These are phyloP conservation scores for Tricholoma matsutake DNA, from an alignment of 768 basidiomycete species.

Conservation along the genomic window DNA sequence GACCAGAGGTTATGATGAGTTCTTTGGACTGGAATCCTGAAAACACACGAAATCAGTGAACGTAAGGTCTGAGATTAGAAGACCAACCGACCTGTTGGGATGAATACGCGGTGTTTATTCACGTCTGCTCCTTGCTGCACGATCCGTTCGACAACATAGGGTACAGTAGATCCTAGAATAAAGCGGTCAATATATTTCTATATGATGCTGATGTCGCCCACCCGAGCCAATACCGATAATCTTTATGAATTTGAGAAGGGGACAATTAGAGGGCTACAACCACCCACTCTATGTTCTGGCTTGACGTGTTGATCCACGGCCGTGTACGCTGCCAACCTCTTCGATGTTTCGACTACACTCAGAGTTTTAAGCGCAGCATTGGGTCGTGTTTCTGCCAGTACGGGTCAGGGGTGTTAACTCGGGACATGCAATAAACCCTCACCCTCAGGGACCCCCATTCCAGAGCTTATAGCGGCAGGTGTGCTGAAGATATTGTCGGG, in stretches of 20 bases:
- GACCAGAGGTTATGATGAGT: constrained; percentile 77
- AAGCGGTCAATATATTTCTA: background rate
- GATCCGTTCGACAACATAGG: constrained; percentile 95
- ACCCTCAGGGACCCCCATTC: background rate
- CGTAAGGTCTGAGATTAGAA: background rate
- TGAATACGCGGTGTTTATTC: constrained; percentile 82
- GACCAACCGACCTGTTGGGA: constrained; percentile 69
- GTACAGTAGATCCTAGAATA: constrained; percentile 81
- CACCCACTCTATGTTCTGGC: constrained; percentile 75
- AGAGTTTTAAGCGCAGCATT: constrained; percentile 13
- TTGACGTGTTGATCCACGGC: constrained; percentile 90
- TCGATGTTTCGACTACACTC: constrained; percentile 71
- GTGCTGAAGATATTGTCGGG: background rate
- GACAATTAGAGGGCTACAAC: background rate
- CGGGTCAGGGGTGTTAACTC: background rate
- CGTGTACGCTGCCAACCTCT: constrained; percentile 87
- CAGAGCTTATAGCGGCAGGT: background rate
- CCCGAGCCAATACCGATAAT: constrained; percentile 88
- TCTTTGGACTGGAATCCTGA: constrained; percentile 93
- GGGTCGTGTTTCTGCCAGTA: background rate
- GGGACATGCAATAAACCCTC: background rate
- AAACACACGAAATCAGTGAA: constrained; percentile 4
- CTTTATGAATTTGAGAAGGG: constrained; percentile 33
- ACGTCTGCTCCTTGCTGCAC: constrained; percentile 72
- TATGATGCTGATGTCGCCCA: constrained; percentile 23